Percentiles rank a stretch among this genome's conserved stretches.
phyloP scores from a whole-genome alignment of 352 stramenopile genomes.

The Detonula confervacea region DNA sequence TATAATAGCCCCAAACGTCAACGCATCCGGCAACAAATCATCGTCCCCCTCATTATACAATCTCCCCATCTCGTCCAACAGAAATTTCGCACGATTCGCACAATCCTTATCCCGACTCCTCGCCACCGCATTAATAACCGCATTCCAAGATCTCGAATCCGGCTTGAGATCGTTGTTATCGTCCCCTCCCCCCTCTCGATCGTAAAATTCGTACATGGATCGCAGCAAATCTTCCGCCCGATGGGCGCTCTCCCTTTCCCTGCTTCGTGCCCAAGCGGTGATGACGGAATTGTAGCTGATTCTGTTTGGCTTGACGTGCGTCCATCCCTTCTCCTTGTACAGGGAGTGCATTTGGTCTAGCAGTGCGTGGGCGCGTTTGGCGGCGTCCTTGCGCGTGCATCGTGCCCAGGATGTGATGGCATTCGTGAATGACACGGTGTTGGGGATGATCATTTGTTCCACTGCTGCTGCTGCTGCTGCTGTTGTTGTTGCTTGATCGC shows the following conservation, averaged over 20 bases:
- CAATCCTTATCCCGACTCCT: slow-evolving; percentile 42
- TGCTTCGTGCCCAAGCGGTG: slow-evolving; percentile 63
- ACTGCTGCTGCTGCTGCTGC: no score
- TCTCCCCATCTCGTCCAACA: slow-evolving; percentile 59
- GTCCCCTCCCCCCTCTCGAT: slow-evolving; percentile 21
- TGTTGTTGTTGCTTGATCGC: background rate
- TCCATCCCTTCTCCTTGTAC: slow-evolving; percentile 42
- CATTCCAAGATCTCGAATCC: slow-evolving; percentile 29
- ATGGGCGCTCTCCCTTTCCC: slow-evolving; percentile 46
- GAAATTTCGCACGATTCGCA: slow-evolving; percentile 43
- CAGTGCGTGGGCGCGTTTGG: slow-evolving; percentile 40
- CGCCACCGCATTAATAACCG: slow-evolving; percentile 57
- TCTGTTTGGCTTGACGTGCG: slow-evolving; percentile 66
- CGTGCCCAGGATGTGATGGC: slow-evolving; percentile 54
- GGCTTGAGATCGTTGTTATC: slow-evolving; percentile 30
- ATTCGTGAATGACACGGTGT: slow-evolving; percentile 56
- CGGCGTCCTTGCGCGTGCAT: slow-evolving; percentile 49
- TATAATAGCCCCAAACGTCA: slow-evolving; percentile 60
- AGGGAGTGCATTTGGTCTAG: slow-evolving; percentile 62
- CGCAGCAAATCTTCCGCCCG: slow-evolving; percentile 62
- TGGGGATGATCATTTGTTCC: slow-evolving; percentile 42
- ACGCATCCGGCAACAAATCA: slow-evolving; percentile 50
- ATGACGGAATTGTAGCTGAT: slow-evolving; percentile 78
- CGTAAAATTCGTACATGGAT: slow-evolving; percentile 64
- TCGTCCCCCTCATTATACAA: slow-evolving; percentile 46